These are phyloP conservation scores for Hibiscus mutabilis DNA, from an alignment of 345 rosid genomes.

Conservation along the genomic window DNA sequence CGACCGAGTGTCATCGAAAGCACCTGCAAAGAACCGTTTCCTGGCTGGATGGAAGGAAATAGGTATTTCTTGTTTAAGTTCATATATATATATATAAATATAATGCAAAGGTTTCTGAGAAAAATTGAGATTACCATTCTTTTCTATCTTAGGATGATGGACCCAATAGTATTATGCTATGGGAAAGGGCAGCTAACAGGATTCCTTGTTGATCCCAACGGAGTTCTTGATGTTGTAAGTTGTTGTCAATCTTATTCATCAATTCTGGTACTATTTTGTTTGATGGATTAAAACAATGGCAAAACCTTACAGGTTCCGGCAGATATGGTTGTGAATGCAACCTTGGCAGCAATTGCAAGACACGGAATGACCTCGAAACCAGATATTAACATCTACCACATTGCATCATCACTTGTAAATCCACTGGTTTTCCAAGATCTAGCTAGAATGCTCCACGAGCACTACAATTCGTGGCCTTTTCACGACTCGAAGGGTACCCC, in stretches of 20 bases:
- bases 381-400: slow-evolving; percentile 68
- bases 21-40: slow-evolving; percentile 85
- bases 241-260: not conserved
- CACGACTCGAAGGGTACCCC: slow-evolving; percentile 75
- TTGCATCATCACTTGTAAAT: slow-evolving; percentile 82
- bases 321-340: slow-evolving; percentile 83
- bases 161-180: slow-evolving; percentile 78
- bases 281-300: slow-evolving; percentile 29
- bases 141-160: slow-evolving; percentile 73
- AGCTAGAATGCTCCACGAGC: slow-evolving; percentile 54
- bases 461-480: slow-evolving; percentile 63
- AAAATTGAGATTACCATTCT: not conserved
- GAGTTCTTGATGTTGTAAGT: slow-evolving; percentile 87
- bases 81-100: not conserved
- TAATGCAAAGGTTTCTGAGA: not conserved
- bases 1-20: slow-evolving; percentile 90
- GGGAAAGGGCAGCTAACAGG: slow-evolving; percentile 95
- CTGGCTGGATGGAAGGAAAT: slow-evolving; percentile 99
- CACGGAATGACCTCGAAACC: slow-evolving; percentile 60
- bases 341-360: slow-evolving; percentile 76
- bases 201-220: slow-evolving; percentile 75
- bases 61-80: slow-evolving; percentile 40
- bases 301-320: slow-evolving; percentile 38
- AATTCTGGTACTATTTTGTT: slow-evolving; percentile 35
- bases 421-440: slow-evolving; percentile 65